Evolutionary conservation across 495 filamentous ascomycete genomes (phyloP).

Genomic region (Paragyromitra xinjiangensis): DNA sequence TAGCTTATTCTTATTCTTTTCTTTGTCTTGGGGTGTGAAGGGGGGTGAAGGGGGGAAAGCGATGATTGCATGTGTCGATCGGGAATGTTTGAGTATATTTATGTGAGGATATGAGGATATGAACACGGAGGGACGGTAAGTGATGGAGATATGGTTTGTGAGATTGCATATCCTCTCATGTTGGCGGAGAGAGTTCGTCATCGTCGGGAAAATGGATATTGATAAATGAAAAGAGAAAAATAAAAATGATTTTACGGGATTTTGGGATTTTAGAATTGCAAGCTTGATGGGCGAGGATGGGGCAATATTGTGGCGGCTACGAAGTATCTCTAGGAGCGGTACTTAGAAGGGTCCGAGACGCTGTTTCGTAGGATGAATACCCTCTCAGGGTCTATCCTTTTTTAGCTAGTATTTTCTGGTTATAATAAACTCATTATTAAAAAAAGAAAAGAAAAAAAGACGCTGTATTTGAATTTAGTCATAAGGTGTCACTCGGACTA

Average conservation of each 20-base stretch:
- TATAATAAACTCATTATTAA: no score
- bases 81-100: conserved; percentile 20
- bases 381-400: no score
- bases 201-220: background rate
- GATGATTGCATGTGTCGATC: conserved; percentile 6
- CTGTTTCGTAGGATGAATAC: no score
- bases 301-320: background rate
- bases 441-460: background rate
- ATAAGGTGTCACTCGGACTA: background rate
- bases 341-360: no score
- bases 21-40: background rate
- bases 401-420: no score
- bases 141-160: background rate
- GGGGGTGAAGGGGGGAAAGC: background rate
- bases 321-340: background rate
- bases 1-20: background rate
- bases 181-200: background rate
- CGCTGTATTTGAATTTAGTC: background rate
- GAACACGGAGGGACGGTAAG: background rate
- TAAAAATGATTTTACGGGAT: background rate
- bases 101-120: background rate
- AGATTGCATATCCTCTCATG: conserved; percentile 4
- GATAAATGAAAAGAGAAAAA: background rate
- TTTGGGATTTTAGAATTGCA: background rate
- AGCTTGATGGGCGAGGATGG: background rate